Percentiles rank a stretch among this genome's conserved stretches.
Evolutionary conservation across 306 rosid genomes (phyloP).

Genomic region (Inga oerstediana): DNA sequence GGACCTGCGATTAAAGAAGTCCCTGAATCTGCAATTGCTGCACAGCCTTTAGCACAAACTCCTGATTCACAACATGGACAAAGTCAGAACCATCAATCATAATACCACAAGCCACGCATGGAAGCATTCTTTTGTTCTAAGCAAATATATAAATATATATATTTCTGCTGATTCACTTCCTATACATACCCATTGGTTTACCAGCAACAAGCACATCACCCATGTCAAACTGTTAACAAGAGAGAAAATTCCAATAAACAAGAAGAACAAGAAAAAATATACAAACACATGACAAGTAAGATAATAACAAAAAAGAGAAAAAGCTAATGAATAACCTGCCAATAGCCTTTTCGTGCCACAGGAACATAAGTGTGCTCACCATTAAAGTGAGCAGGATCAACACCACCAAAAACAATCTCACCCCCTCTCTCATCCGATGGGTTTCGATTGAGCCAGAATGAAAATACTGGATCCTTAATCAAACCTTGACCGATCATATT

Average conservation of each 20-base stretch:
- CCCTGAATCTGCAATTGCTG: constrained; percentile 95
- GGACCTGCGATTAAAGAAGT: constrained; percentile 95
- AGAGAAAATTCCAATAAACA: neutral
- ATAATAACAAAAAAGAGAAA: neutral
- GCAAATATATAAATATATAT: neutral
- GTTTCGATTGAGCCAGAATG: constrained; percentile 93
- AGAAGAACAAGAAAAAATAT: neutral
- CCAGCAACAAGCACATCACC: constrained; percentile 79
- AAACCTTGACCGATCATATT: constrained; percentile 85
- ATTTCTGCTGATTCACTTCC: neutral
- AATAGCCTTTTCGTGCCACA: constrained; percentile 82
- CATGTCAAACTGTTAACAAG: constrained; percentile 63
- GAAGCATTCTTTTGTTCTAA: neutral
- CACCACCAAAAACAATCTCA: constrained; percentile 96
- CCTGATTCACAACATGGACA: constrained; percentile 53
- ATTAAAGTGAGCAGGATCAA: constrained; percentile 79
- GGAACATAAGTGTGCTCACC: constrained; percentile 90
- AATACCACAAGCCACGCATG: neutral
- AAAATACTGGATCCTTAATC: constrained; percentile 76
- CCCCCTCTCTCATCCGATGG: constrained; percentile 80
- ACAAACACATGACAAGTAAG: neutral
- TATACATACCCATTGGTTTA: constrained; percentile 71
- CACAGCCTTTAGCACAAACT: constrained; percentile 68
- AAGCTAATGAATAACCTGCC: constrained; percentile 70
- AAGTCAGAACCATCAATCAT: constrained; percentile 22